These are phyloP conservation scores for Diaporthe longicolla DNA, from an alignment of 2,329 filamentous ascomycete genomes.

Conservation along the genomic window DNA sequence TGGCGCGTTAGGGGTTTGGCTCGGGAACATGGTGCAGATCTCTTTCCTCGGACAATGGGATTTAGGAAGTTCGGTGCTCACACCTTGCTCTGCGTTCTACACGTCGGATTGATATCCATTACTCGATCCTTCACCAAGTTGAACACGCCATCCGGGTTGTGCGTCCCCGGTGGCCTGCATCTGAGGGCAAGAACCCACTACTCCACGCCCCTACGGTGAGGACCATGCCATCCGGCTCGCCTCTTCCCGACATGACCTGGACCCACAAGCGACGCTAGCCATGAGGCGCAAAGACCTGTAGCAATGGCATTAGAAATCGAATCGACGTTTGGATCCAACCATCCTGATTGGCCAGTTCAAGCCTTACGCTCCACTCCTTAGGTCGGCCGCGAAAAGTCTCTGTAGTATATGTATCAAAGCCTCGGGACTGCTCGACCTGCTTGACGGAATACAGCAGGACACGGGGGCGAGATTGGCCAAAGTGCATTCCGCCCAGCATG, in stretches of 20 bases:
- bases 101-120: neutral
- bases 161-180: neutral
- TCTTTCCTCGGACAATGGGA: neutral
- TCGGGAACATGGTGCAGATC: neutral
- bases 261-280: conserved; percentile 13
- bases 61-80: neutral
- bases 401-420: conserved; percentile 8
- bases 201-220: neutral
- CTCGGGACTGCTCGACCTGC: neutral
- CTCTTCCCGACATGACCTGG: neutral
- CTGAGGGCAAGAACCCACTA: neutral
- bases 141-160: too few species aligned
- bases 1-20: neutral
- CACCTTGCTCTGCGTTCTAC: neutral
- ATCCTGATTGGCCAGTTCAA: neutral
- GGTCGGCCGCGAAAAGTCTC: neutral
- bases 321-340: neutral
- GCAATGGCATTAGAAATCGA: neutral
- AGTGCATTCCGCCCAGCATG: neutral
- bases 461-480: accelerated
- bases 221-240: conserved; percentile 1
- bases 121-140: neutral
- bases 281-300: neutral
- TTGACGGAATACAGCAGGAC: neutral
- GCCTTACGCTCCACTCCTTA: neutral